Percentiles rank a stretch among this genome's conserved stretches.
These are phyloP conservation scores for Microsporum ferrugineum DNA, from an alignment of 2,329 filamentous ascomycete genomes.

Conservation along the genomic window DNA sequence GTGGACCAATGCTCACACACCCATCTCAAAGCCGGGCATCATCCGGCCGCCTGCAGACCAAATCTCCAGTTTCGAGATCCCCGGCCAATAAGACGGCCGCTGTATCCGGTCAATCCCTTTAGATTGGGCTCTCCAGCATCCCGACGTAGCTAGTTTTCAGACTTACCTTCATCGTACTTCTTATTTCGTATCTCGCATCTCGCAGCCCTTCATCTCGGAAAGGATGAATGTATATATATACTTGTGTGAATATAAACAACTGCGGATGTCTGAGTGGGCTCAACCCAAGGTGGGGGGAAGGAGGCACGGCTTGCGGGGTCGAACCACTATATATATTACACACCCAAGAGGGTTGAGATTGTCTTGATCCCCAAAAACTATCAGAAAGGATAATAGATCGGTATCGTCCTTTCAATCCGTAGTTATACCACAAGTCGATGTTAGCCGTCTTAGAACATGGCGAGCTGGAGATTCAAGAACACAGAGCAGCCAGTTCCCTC, in stretches of 20 bases:
- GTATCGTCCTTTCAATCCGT: too few species aligned
- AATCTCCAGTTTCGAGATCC: background rate
- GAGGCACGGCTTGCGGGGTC: background rate
- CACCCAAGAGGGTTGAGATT: too few species aligned
- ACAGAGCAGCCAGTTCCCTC: slow-evolving; percentile 23
- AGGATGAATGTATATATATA: too few species aligned
- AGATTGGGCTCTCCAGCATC: background rate
- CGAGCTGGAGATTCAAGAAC: slow-evolving; percentile 22
- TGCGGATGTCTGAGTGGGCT: background rate
- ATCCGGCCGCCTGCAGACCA: background rate
- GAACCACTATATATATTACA: background rate
- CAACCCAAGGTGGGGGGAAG: background rate
- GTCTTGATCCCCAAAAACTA: too few species aligned
- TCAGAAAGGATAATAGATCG: too few species aligned
- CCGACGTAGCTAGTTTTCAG: background rate
- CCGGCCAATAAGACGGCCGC: background rate
- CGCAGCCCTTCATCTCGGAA: background rate
- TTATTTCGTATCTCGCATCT: background rate
- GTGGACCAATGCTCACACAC: background rate
- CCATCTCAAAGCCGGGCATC: background rate
- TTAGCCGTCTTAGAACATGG: background rate
- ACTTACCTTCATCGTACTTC: background rate
- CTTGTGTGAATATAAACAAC: too few species aligned
- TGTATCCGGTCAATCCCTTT: background rate
- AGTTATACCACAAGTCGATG: background rate